phyloP scores from a whole-genome alignment of 331 rosid genomes.

The Quercus tomentella region DNA sequence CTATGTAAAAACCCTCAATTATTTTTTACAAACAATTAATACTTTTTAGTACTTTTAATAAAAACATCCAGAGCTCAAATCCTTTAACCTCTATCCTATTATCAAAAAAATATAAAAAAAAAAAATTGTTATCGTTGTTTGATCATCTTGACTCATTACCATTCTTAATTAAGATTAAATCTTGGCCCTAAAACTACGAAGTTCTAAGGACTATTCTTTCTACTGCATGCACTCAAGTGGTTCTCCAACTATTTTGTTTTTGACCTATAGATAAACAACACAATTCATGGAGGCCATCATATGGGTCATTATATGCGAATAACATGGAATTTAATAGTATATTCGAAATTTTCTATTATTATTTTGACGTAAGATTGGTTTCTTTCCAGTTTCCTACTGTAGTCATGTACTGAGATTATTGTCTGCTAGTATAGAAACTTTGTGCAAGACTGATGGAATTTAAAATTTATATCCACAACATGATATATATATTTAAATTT shows the following conservation, averaged over 20 bases:
- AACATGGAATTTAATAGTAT: background rate
- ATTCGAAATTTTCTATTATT: background rate
- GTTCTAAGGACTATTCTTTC: background rate
- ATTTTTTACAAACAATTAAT: no score
- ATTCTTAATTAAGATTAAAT: background rate
- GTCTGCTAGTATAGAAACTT: background rate
- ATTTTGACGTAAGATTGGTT: background rate
- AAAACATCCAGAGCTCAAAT: no score
- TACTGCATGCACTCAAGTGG: background rate
- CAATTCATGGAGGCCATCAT: no score
- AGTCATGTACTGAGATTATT: background rate
- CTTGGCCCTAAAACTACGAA: background rate
- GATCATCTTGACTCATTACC: no score
- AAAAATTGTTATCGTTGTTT: no score
- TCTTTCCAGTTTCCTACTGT: background rate
- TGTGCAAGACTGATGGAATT: background rate
- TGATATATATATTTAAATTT: background rate
- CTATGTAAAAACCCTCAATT: no score
- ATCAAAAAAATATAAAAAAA: no score
- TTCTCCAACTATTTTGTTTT: background rate
- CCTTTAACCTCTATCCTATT: no score
- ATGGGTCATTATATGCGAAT: no score
- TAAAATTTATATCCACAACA: background rate
- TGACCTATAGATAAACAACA: background rate
- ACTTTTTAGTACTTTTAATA: no score